These are phyloP conservation scores for Trichoderma koningii DNA, from an alignment of 2,329 filamentous ascomycete species.

Conservation along the genomic window DNA sequence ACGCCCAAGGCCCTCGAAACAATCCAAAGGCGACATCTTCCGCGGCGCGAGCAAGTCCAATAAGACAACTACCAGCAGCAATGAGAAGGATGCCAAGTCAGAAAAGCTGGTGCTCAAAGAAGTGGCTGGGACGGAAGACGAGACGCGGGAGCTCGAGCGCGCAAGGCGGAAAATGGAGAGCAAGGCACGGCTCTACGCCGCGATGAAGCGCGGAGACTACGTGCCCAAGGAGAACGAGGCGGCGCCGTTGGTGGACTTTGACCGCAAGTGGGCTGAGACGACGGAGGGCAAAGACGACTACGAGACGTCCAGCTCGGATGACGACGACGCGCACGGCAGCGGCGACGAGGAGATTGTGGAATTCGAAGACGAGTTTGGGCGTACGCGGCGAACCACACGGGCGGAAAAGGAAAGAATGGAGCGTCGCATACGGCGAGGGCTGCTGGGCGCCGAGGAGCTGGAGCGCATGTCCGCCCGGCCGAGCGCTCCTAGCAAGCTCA, in stretches of 20 bases:
- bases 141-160: constrained; percentile 68
- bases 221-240: constrained; percentile 65
- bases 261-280: constrained; percentile 87
- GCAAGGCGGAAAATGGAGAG: constrained; percentile 83
- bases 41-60: constrained; percentile 36
- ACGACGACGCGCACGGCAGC: constrained; percentile 45
- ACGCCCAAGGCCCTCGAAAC: constrained; percentile 51
- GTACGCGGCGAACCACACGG: constrained; percentile 71
- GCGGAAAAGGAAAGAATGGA: constrained; percentile 67
- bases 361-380: constrained; percentile 89
- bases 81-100: constrained; percentile 51
- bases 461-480: constrained; percentile 71
- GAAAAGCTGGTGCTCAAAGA: constrained; percentile 54
- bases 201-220: constrained; percentile 88
- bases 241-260: constrained; percentile 83
- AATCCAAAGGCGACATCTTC: constrained; percentile 52
- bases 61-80: constrained; percentile 35
- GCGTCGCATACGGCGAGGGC: constrained; percentile 52
- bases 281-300: constrained; percentile 62
- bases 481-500: constrained; percentile 67
- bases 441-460: constrained; percentile 60
- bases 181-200: constrained; percentile 84
- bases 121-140: constrained; percentile 58
- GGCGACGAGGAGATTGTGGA: constrained; percentile 69
- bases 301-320: constrained; percentile 46